Conservation (phyloP, 805 yeast genomes). For the Kodamaea restingae region DNA sequence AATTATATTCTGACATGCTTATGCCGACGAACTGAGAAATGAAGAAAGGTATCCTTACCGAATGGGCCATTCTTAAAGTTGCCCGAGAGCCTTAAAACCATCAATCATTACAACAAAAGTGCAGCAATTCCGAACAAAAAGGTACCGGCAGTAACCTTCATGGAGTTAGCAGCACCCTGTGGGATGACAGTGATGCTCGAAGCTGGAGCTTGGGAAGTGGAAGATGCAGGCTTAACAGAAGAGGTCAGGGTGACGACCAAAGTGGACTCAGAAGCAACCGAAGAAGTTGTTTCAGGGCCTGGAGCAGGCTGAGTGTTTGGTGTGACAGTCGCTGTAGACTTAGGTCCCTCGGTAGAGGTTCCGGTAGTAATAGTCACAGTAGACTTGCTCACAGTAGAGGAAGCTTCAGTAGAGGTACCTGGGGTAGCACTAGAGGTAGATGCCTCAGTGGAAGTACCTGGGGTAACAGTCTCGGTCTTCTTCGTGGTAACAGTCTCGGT, state of each 20-base stretch:
- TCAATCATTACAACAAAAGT: slow-evolving; percentile 5
- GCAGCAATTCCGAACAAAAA: slow-evolving; percentile 9
- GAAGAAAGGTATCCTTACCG: slow-evolving; percentile 2
- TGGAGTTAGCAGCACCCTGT: slow-evolving; percentile 10
- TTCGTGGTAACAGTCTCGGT: slow-evolving; percentile 10
- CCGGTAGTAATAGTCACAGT: slow-evolving; percentile 14
- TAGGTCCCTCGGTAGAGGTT: slow-evolving; percentile 11
- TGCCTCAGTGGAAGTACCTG: slow-evolving; percentile 7
- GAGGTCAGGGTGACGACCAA: background rate
- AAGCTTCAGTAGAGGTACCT: background rate
- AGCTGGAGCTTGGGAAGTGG: background rate
- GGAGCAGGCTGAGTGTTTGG: slow-evolving; percentile 1
- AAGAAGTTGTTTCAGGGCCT: background rate
- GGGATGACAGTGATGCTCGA: slow-evolving; percentile 3
- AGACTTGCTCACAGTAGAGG: slow-evolving; percentile 5
- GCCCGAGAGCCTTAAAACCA: too few relatives aligned
- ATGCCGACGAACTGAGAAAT: slow-evolving; percentile 3
- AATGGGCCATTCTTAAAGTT: background rate
- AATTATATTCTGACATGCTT: too few relatives aligned
- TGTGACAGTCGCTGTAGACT: background rate
- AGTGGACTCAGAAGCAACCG: slow-evolving; percentile 2
- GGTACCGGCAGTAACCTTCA: slow-evolving; percentile 9
- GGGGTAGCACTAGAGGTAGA: slow-evolving; percentile 24
- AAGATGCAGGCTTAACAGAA: background rate
- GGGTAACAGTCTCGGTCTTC: background rate